These are phyloP conservation scores for Petasospora rhodanensis DNA, from an alignment of 1,139 yeast species.

Conservation along the genomic window DNA sequence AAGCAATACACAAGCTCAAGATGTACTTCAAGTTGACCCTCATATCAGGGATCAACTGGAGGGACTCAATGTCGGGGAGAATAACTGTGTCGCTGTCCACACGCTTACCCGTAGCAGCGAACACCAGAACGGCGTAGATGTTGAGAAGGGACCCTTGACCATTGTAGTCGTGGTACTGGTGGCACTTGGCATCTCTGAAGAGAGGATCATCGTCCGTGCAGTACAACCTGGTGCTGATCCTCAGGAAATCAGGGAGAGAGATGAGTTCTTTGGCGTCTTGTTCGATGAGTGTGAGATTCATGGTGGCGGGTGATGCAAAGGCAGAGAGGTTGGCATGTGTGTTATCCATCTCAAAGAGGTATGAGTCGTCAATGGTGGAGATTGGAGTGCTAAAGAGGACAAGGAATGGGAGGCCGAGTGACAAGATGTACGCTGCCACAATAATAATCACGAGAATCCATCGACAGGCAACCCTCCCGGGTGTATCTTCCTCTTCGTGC, in stretches of 20 bases:
- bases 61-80: no score
- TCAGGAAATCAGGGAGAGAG: constrained; percentile 4
- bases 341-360: constrained; percentile 5
- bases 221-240: constrained; percentile 2
- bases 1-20: no score
- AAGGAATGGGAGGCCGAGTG: not conserved
- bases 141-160: not conserved
- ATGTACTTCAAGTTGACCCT: no score
- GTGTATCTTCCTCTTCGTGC: no score
- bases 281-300: not conserved
- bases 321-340: not conserved
- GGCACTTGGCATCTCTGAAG: constrained; percentile 2
- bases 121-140: constrained; percentile 4
- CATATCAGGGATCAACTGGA: no score
- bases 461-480: no score
- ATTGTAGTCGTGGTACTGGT: constrained; percentile 2
- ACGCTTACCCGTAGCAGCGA: constrained; percentile 1
- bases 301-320: constrained; percentile 1
- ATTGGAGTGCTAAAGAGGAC: not conserved
- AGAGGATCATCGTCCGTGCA: constrained; percentile 7
- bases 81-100: not conserved
- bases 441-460: no score
- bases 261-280: not conserved
- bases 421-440: no score
- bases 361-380: no score